A percentile compares a stretch with the other conserved stretches of the same genome.
Evolutionary conservation across 192 early-diverging fungal genomes (phyloP).

Genomic region (Coemansia guatemalensis): DNA sequence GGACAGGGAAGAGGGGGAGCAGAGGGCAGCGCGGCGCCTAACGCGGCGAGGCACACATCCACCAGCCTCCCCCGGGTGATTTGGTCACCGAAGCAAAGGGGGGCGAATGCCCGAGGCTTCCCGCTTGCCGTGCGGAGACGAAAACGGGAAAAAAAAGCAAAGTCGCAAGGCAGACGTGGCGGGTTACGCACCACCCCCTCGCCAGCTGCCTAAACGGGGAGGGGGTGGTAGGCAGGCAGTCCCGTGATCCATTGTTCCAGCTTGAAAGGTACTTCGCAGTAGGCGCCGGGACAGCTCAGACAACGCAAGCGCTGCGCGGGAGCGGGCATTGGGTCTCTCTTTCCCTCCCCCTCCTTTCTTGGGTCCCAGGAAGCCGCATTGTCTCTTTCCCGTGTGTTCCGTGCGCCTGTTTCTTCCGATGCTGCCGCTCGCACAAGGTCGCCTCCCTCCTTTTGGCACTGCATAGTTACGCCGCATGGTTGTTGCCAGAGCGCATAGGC

Average conservation of each 20-base stretch:
- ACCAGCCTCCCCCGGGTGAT: slow-evolving; percentile 46
- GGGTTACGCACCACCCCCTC: slow-evolving; percentile 6
- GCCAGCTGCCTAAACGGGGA: background rate
- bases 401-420: background rate
- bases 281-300: slow-evolving; percentile 17
- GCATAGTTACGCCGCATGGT: background rate
- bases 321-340: background rate
- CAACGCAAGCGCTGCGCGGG: background rate
- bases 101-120: slow-evolving; percentile 38
- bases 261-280: slow-evolving; percentile 15
- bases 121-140: slow-evolving; percentile 11
- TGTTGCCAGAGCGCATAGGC: background rate
- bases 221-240: background rate
- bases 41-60: background rate
- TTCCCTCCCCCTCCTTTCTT: background rate
- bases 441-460: background rate
- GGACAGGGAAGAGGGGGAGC: slow-evolving; percentile 3
- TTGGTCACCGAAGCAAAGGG: slow-evolving; percentile 45
- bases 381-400: background rate
- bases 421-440: background rate
- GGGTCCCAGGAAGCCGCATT: slow-evolving; percentile 6
- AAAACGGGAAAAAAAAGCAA: background rate
- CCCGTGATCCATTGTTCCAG: slow-evolving; percentile 16
- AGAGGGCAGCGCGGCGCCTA: background rate
- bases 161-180: background rate